A percentile compares a stretch with the other conserved stretches of the same genome.
Evolutionary conservation across 1,284 basidiomycete genomes (phyloP).

Genomic region (Ganoderma multipileum): DNA sequence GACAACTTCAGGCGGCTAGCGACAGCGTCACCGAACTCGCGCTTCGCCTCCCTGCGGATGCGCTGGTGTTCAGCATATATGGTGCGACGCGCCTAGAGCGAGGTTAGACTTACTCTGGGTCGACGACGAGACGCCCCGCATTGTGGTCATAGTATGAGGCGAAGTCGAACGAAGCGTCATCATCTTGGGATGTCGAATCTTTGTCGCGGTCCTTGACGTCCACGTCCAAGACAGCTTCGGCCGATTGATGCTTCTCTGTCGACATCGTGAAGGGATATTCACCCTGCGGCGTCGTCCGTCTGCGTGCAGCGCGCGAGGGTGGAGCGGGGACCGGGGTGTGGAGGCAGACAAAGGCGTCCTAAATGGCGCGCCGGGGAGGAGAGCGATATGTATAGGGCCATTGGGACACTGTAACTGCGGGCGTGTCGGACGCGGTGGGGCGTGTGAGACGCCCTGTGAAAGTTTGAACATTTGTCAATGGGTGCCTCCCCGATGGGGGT

Average conservation of each 20-base stretch:
- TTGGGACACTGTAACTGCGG: neutral
- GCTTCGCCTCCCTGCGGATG: conserved; percentile 53
- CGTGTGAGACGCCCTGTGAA: neutral
- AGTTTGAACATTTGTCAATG: neutral
- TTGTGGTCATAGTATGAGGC: conserved; percentile 58
- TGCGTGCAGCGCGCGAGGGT: neutral
- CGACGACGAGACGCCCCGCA: conserved; percentile 67
- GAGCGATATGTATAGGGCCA: neutral
- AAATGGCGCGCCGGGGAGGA: neutral
- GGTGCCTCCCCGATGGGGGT: neutral
- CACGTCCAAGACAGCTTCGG: conserved; percentile 18
- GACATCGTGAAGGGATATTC: conserved; percentile 7
- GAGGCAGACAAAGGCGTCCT: neutral
- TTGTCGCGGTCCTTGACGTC: conserved; percentile 19
- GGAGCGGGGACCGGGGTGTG: neutral
- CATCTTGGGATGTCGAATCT: conserved; percentile 17
- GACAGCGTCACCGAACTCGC: conserved; percentile 57
- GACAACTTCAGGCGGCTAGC: conserved; percentile 57
- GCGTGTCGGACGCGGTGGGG: neutral
- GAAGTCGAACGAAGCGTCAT: conserved; percentile 45
- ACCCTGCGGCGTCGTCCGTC: neutral
- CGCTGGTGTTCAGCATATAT: conserved; percentile 16
- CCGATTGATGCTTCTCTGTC: conserved; percentile 22
- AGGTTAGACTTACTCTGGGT: conserved; percentile 54
- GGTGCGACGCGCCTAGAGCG: neutral